Base-by-base conservation (phyloP, 768 basidiomycete genomes). In the Russula abietina region DNA sequence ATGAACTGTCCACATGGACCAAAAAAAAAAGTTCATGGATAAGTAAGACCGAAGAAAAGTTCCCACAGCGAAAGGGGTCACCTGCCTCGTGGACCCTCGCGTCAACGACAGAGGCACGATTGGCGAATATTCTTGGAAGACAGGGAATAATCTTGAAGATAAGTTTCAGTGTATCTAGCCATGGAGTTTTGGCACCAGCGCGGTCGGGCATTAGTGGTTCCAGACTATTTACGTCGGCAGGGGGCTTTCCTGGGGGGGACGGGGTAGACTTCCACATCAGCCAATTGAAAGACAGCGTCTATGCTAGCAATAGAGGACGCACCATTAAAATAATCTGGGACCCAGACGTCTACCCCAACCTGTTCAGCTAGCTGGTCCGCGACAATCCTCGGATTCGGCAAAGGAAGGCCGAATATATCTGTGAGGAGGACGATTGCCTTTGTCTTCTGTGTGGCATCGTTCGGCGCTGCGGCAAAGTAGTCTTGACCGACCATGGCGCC, bases 301-400 rank as follows among this genome's bases (percentile, higher is more conserved):
- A 10, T 9, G 33, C 22, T 8, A 28, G 28, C 17, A 7, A 11
- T 14, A 4, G 3, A 30, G 33, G 38, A 68, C 74, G 51, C 57
- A 81, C 84, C 85, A 63, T 75, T 70, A 66, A 85, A 87, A 53
- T 83, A 70, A 71, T 87, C 83, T 10, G 85, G 85, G 19, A 84
- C 75, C 80, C 82, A 87, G 19, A 85, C 84, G 66, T 87, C 85
- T 64, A 84, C 82, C 19, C 75, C 72, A 32, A 86, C 68, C 19
- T 72, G 67, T 60, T 77, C 72, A 9, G 83, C 77, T 26, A 85
- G 69, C 30, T 75, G 72, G 70, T 87, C 84, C 1, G 84, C 84
- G 6, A 86, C 73, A 60, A 88, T 76, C 67, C 82, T 83, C 64
- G 73, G 75, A 65, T 86, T 85, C 39, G 75, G 65, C 17, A 85